Evolutionary conservation across 371 early-diverging fungal species (phyloP).

Genomic region (Chytridium lagenaria): DNA sequence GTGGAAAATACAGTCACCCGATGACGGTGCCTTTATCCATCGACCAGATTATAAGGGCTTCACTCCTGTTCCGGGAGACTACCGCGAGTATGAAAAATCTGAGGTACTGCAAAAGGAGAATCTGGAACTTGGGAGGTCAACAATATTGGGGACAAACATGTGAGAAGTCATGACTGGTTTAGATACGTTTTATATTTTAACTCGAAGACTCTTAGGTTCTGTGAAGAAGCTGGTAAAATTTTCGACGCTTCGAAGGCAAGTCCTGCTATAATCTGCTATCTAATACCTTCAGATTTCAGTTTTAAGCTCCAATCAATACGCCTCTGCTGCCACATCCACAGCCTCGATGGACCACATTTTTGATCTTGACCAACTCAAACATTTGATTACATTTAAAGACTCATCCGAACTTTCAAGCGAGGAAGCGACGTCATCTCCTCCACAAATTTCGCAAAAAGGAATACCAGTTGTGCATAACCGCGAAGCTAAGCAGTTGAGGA

Average conservation of each 20-base stretch:
- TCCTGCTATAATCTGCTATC: no score
- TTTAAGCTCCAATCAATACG: no score
- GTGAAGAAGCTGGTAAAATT: no score
- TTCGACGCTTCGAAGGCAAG: no score
- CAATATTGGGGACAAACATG: no score
- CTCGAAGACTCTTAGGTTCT: no score
- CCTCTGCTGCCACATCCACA: not conserved
- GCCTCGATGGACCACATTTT: not conserved
- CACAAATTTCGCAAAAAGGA: not conserved
- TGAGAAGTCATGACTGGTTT: no score
- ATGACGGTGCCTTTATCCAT: not conserved
- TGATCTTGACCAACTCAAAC: not conserved
- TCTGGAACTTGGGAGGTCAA: no score
- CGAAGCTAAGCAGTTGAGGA: not conserved
- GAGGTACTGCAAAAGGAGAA: not conserved
- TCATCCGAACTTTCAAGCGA: not conserved
- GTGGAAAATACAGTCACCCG: not conserved
- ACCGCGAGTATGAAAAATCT: not conserved
- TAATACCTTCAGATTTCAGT: no score
- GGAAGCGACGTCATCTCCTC: not conserved
- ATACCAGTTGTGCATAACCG: not conserved
- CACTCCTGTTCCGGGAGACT: conserved; percentile 1
- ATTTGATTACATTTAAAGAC: not conserved
- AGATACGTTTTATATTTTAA: no score
- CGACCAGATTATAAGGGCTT: conserved; percentile 6